These are phyloP conservation scores for Paramecium caudatum DNA, from an alignment of 73 alveolate species.

Conservation along the genomic window DNA sequence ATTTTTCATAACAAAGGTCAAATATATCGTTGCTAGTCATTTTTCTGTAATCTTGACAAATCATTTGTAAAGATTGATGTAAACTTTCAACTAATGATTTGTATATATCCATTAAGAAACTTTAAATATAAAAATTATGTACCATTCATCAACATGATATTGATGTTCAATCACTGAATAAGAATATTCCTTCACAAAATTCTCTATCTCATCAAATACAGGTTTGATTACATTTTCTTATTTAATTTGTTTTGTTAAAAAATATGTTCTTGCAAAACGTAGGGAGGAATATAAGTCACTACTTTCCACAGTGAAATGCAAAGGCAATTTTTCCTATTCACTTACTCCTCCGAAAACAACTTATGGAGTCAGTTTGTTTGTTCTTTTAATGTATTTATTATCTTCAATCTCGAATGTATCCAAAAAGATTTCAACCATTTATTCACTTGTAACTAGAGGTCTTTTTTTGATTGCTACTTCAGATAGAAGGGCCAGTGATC, in stretches of 20 bases:
- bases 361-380: not conserved
- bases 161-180: not conserved
- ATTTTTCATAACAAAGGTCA: not conserved
- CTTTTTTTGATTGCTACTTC: constrained; percentile 64
- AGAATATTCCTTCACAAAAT: constrained; percentile 61
- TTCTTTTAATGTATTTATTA: constrained; percentile 59
- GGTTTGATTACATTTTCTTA: constrained; percentile 52
- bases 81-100: constrained; percentile 43
- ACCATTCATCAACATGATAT: constrained; percentile 66
- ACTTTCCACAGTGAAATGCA: constrained; percentile 67
- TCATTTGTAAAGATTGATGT: constrained; percentile 36
- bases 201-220: constrained; percentile 22
- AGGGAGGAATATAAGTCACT: constrained; percentile 67
- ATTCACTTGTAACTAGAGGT: constrained; percentile 26
- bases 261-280: constrained; percentile 73
- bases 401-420: constrained; percentile 76
- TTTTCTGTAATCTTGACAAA: constrained; percentile 67
- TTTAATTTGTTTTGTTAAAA: constrained; percentile 52
- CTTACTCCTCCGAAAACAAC: constrained; percentile 28
- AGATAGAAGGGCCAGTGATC: not conserved
- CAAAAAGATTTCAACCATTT: constrained; percentile 63
- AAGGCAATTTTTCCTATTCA: constrained; percentile 35
- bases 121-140: not conserved
- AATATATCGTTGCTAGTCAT: constrained; percentile 68
- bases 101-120: constrained; percentile 68